Conservation (phyloP, 2,329 filamentous ascomycete genomes). For the Aspergillus hortae region DNA sequence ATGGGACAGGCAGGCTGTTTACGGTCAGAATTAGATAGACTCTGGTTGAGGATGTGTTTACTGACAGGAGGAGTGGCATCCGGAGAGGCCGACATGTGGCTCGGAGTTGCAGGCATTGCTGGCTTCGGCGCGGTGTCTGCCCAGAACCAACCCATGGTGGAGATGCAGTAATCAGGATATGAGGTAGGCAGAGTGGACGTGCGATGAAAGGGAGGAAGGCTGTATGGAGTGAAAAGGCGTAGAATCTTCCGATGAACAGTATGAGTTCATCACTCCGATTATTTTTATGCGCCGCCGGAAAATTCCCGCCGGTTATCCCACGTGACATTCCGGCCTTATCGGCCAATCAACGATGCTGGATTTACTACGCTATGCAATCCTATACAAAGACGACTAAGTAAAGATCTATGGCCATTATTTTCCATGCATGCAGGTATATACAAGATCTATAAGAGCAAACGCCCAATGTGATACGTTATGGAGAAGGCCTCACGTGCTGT, state of each 20-base stretch:
- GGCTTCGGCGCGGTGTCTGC: constrained; percentile 50
- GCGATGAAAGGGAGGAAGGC: neutral
- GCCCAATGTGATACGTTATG: too few species aligned
- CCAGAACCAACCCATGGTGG: constrained; percentile 68
- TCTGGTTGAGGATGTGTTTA: constrained; percentile 7
- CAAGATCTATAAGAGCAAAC: too few species aligned
- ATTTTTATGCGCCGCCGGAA: constrained; percentile 5
- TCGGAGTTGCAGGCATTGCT: constrained; percentile 42
- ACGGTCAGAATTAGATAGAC: constrained; percentile 14
- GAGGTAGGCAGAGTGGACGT: neutral
- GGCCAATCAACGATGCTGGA: constrained; percentile 9
- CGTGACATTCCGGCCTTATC: constrained; percentile 1
- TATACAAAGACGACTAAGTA: too few species aligned
- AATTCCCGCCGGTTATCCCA: constrained; percentile 3
- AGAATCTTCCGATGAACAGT: neutral
- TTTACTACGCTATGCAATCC: neutral
- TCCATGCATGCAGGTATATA: too few species aligned
- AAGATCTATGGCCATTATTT: too few species aligned
- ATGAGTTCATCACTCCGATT: constrained; percentile 3
- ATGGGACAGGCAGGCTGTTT: constrained; percentile 66
- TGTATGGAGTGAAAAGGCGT: neutral
- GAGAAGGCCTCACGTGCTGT: too few species aligned
- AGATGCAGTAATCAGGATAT: neutral
- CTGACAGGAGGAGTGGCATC: constrained; percentile 55
- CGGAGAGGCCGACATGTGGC: constrained; percentile 42